A percentile compares a stretch with the other conserved stretches of the same genome.
These are phyloP conservation scores for Emergomyces pasteurianus DNA, from an alignment of 2,329 filamentous ascomycete species.

Conservation along the genomic window DNA sequence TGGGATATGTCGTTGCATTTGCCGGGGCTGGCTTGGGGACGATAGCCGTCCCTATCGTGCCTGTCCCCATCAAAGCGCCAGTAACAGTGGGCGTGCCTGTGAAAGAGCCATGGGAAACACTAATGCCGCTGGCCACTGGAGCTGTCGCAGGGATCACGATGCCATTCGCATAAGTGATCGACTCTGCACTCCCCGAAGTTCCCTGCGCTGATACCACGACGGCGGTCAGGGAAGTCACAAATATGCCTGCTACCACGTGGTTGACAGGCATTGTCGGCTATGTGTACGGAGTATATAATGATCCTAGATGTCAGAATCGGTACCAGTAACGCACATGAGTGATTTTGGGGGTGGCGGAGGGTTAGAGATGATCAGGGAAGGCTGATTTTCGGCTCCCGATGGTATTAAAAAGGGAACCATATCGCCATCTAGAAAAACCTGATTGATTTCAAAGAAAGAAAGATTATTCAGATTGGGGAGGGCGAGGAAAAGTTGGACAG, in stretches of 20 bases:
- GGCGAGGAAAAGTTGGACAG: background rate
- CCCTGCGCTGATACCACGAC: background rate
- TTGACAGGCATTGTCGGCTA: background rate
- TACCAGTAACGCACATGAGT: background rate
- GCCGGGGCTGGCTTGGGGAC: slow-evolving; percentile 45
- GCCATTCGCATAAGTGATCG: slow-evolving; percentile 8
- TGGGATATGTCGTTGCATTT: slow-evolving; percentile 57
- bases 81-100: slow-evolving; percentile 56
- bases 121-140: slow-evolving; percentile 4
- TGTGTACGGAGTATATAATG: background rate
- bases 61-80: slow-evolving; percentile 49
- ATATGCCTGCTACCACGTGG: background rate
- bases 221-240: background rate
- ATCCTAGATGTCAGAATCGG: background rate
- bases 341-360: background rate
- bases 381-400: background rate
- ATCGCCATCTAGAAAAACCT: background rate
- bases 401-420: background rate
- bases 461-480: background rate
- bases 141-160: slow-evolving; percentile 7
- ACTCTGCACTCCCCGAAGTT: background rate
- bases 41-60: slow-evolving; percentile 45
- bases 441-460: background rate
- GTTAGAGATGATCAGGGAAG: background rate
- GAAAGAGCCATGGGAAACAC: slow-evolving; percentile 49